Percentiles rank a stretch among this genome's conserved stretches.
Evolutionary conservation across 495 filamentous ascomycete genomes (phyloP).

Genomic region (Penicillium pancosmium): DNA sequence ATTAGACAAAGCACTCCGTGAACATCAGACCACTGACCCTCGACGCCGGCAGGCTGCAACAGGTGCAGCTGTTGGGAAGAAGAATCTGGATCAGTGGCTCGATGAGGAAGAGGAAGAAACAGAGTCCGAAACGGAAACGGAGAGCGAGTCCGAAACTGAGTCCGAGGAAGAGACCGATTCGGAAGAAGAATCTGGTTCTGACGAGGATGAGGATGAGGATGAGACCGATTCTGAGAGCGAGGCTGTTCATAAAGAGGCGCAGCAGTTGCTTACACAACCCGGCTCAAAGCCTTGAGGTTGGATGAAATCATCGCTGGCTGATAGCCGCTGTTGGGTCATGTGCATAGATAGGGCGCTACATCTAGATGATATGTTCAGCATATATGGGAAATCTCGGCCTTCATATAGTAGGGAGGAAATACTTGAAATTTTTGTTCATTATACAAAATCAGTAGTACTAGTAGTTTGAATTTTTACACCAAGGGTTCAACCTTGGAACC

Average conservation of each 20-base stretch:
- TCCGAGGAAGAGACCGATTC: constrained; percentile 43
- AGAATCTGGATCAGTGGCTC: constrained; percentile 90
- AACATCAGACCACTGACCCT: constrained; percentile 35
- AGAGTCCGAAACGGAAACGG: constrained; percentile 50
- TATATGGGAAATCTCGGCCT: too few relatives aligned
- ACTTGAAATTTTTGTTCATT: too few relatives aligned
- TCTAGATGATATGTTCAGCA: too few relatives aligned
- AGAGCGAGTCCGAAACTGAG: constrained; percentile 48
- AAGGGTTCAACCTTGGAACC: too few relatives aligned
- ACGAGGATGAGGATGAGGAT: constrained; percentile 50
- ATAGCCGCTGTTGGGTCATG: not conserved
- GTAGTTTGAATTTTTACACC: too few relatives aligned
- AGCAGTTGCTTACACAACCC: constrained; percentile 23
- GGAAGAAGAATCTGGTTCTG: constrained; percentile 51
- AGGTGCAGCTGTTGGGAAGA: constrained; percentile 47
- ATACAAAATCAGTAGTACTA: too few relatives aligned
- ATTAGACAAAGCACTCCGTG: constrained; percentile 59
- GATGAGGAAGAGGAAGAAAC: constrained; percentile 52
- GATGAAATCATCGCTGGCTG: not conserved
- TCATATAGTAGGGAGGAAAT: too few relatives aligned
- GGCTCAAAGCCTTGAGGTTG: not conserved
- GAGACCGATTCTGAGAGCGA: constrained; percentile 45
- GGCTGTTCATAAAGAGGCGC: constrained; percentile 26
- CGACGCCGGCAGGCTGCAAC: constrained; percentile 13
- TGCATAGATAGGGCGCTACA: too few relatives aligned